Conservation (phyloP, 257 asterid species). For the Ligustrum vulgare region DNA sequence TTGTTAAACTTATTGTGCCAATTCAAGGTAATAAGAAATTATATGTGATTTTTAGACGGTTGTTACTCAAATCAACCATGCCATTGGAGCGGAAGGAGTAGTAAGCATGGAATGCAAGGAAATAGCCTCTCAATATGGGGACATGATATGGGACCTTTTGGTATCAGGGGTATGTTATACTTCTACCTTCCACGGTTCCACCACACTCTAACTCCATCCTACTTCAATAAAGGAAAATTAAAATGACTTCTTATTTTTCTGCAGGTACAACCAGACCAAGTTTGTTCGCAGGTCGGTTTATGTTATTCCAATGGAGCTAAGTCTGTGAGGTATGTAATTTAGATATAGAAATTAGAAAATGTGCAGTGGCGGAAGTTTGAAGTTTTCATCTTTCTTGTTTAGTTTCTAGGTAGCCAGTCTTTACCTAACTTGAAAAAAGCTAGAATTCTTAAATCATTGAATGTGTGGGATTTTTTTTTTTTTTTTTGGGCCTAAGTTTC, state of each 20-base stretch:
- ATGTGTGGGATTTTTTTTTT: neutral
- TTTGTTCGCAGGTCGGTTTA: conserved; percentile 73
- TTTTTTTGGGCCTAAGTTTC: neutral
- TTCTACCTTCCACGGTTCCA: neutral
- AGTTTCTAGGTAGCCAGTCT: too few relatives aligned
- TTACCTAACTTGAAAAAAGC: too few relatives aligned
- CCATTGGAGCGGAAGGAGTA: conserved; percentile 90
- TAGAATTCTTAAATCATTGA: neutral
- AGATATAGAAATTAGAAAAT: too few relatives aligned
- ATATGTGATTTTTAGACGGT: conserved; percentile 49
- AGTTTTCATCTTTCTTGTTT: too few relatives aligned
- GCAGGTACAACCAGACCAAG: conserved; percentile 73
- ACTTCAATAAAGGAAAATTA: conserved; percentile 3
- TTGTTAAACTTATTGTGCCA: neutral
- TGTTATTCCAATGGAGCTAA: conserved; percentile 53
- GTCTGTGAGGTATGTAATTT: conserved; percentile 49
- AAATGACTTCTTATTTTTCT: conserved; percentile 3
- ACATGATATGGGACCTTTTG: conserved; percentile 82
- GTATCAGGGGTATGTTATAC: conserved; percentile 55
- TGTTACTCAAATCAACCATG: conserved; percentile 83
- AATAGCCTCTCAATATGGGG: conserved; percentile 72
- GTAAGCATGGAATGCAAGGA: conserved; percentile 83
- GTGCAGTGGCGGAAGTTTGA: too few relatives aligned
- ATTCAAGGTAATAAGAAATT: conserved; percentile 13
- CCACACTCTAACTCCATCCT: neutral